Evolutionary conservation across 148 eudicot genomes (phyloP), one percentile per base, ranked within the genome.

Genomic region (Rheum nobile): DNA sequence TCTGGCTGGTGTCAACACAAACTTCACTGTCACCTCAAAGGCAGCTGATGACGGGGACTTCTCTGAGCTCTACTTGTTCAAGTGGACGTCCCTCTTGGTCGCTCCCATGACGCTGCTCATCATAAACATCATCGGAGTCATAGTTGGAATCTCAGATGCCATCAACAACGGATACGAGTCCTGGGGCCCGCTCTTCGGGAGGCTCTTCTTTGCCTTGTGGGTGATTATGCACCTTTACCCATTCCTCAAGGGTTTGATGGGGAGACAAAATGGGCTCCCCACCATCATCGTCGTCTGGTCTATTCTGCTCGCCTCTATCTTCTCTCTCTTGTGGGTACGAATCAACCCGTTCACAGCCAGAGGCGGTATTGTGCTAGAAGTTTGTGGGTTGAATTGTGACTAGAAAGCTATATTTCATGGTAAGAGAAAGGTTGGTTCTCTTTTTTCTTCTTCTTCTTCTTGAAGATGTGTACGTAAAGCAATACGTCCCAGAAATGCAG

Each of bases 21-120:
- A 87, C 81, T 94, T 94, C 82, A 94, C 98, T 0, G 98, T 94
- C 48, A 94, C 98, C 24, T 89, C 98, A 55, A 94, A 94, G 82
- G 98, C 85, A 39, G 91, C 88, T 24, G 98, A 91, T 29, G 96
- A 91, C 72, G 96, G 91, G 19, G 97, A 89, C 59, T 89, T 83
- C 76, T 88, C 96, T 0, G 98, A 91, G 68, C 96, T 94, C 47
- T 91, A 94, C 83, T 73, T 91, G 44, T 89, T 94, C 81, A 94
- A 94, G 67, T 91, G 98, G 98, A 94, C 97, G 13, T 79, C 96
- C 1, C 80, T 94, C 69, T 83, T 94, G 80, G 79, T 94, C 79
- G 97, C 98, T 4, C 98, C 97, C 0, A 71, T 84, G 89, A 89
- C 96, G 0, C 65, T 94, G 71, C 82, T 94, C 76, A 79, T 94